phyloP scores from a whole-genome alignment of 495 filamentous ascomycete species.

The Amniculicola lignicola region DNA sequence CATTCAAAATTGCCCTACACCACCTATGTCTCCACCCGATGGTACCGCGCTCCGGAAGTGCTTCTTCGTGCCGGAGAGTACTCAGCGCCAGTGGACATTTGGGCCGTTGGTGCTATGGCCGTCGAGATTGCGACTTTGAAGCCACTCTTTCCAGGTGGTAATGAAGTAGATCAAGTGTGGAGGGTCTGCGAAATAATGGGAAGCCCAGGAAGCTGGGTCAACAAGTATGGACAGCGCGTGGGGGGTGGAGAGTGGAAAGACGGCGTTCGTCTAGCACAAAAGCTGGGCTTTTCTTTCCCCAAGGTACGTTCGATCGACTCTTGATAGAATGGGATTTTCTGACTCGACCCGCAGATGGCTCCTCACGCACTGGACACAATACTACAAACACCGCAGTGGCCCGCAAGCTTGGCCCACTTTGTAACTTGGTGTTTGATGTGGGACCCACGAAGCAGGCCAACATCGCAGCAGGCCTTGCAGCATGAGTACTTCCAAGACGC shows the following conservation, averaged over 20 bases:
- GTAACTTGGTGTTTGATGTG: slow-evolving; percentile 99
- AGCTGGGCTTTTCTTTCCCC: slow-evolving; percentile 97
- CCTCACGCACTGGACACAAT: slow-evolving; percentile 96
- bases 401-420: slow-evolving; percentile 78
- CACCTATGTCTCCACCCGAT: slow-evolving; percentile 96
- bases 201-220: slow-evolving; percentile 96
- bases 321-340: slow-evolving; percentile 13
- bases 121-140: slow-evolving; percentile 97
- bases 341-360: slow-evolving; percentile 67
- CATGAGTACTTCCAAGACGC: slow-evolving; percentile 98
- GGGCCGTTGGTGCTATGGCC: slow-evolving; percentile 99
- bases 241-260: slow-evolving; percentile 98
- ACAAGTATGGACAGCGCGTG: slow-evolving; percentile 77
- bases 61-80: slow-evolving; percentile 93
- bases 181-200: slow-evolving; percentile 99
- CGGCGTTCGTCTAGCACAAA: slow-evolving; percentile 84
- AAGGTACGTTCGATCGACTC: slow-evolving; percentile 52
- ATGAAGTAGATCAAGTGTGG: slow-evolving; percentile 99
- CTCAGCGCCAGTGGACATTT: slow-evolving; percentile 97
- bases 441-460: slow-evolving; percentile 92
- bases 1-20: slow-evolving; percentile 96
- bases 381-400: slow-evolving; percentile 87
- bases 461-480: slow-evolving; percentile 85
- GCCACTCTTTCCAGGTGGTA: slow-evolving; percentile 93
- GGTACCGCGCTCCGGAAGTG: slow-evolving; percentile 98